A percentile compares a stretch with the other conserved stretches of the same genome.
phyloP scores from a whole-genome alignment of 2,329 filamentous ascomycete species.

The Aspergillus flavus region DNA sequence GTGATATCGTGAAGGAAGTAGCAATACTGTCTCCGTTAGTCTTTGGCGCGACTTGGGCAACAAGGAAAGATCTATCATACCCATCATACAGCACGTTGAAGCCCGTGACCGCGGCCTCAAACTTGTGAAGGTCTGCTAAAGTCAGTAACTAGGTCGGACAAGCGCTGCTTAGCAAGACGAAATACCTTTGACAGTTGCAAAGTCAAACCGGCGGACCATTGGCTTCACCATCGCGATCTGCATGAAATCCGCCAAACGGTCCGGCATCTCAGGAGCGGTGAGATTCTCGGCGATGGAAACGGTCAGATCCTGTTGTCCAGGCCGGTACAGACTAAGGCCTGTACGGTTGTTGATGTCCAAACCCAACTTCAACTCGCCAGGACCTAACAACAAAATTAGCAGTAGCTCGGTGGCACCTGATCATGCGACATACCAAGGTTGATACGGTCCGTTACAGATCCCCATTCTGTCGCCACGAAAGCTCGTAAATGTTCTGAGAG shows the following conservation, averaged over 20 bases:
- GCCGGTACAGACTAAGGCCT: slow-evolving; percentile 68
- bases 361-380: slow-evolving; percentile 70
- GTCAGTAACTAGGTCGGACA: slow-evolving; percentile 15
- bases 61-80: slow-evolving; percentile 29
- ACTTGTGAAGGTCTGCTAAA: slow-evolving; percentile 68
- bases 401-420: not conserved
- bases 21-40: slow-evolving; percentile 55
- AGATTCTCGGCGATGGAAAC: slow-evolving; percentile 72
- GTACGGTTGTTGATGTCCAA: slow-evolving; percentile 65
- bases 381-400: slow-evolving; percentile 45
- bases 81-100: slow-evolving; percentile 74
- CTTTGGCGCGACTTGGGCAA: not conserved
- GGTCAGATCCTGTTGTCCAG: slow-evolving; percentile 75
- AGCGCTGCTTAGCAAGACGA: not conserved
- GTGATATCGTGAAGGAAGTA: slow-evolving; percentile 75
- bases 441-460: slow-evolving; percentile 79
- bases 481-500: slow-evolving; percentile 76
- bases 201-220: slow-evolving; percentile 73
- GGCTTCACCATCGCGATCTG: slow-evolving; percentile 58
- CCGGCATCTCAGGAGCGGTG: slow-evolving; percentile 62
- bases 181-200: slow-evolving; percentile 56
- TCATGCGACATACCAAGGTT: slow-evolving; percentile 61
- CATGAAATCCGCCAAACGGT: slow-evolving; percentile 66
- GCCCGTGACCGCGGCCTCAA: slow-evolving; percentile 78
- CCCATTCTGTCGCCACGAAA: slow-evolving; percentile 73